A percentile compares a stretch with the other conserved stretches of the same genome.
Evolutionary conservation across 345 rosid species (phyloP).

Genomic region (Litchi chinensis): DNA sequence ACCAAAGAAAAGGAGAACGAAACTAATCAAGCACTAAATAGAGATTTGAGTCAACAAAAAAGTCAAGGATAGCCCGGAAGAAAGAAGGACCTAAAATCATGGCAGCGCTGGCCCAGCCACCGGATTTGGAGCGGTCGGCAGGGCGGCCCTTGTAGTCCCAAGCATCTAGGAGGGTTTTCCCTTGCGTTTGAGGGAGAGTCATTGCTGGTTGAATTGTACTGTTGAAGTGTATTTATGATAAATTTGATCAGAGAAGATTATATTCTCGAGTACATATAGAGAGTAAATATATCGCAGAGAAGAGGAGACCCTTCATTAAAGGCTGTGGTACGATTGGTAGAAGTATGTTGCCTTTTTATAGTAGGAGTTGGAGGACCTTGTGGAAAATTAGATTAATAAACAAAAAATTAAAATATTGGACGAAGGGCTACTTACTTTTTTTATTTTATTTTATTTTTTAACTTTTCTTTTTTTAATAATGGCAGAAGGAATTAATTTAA

Average conservation of each 20-base stretch:
- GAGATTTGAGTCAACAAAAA: background rate
- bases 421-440: conserved; percentile 27
- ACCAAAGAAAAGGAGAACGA: background rate
- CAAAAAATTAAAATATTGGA: background rate
- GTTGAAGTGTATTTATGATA: background rate
- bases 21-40: background rate
- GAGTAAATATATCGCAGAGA: conserved; percentile 14
- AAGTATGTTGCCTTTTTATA: conserved; percentile 32
- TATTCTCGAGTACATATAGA: background rate
- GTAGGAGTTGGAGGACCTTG: conserved; percentile 20
- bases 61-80: background rate
- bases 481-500: too few species aligned
- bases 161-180: conserved; percentile 66
- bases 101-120: conserved; percentile 94
- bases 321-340: conserved; percentile 3
- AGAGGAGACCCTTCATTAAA: background rate
- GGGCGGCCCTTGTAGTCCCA: conserved; percentile 94
- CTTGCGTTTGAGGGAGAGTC: conserved; percentile 57
- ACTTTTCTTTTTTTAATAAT: too few species aligned
- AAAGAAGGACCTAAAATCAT: conserved; percentile 73
- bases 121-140: conserved; percentile 60
- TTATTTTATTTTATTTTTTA: too few species aligned
- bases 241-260: background rate
- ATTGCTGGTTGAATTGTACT: conserved; percentile 14
- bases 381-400: too few species aligned